Percentiles rank a stretch among this genome's conserved stretches.
Evolutionary conservation across 2,329 filamentous ascomycete genomes (phyloP).

Genomic region (Monilinia aucupariae): DNA sequence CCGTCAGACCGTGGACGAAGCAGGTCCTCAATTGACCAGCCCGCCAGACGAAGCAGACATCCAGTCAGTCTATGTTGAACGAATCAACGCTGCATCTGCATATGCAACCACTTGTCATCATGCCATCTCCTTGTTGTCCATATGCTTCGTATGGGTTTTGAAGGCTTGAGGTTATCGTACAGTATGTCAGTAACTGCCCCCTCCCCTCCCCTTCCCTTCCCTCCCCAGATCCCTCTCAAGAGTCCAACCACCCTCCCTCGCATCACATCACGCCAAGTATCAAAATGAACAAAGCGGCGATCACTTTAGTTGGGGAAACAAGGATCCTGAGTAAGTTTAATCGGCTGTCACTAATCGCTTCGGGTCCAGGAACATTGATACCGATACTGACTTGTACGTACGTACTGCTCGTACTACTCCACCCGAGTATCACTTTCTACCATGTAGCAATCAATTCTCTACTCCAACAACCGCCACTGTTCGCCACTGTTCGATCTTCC

Average conservation of each 20-base stretch:
- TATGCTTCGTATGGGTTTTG: neutral
- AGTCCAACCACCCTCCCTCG: no score
- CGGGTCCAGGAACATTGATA: neutral
- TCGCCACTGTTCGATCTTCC: neutral
- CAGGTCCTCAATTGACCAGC: no score
- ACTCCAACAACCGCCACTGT: neutral
- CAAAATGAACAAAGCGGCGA: slow-evolving; percentile 1
- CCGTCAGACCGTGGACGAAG: no score
- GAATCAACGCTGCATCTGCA: neutral
- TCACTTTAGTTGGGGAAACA: slow-evolving; percentile 4
- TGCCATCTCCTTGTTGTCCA: neutral
- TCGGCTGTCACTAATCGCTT: neutral
- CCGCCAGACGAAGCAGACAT: no score
- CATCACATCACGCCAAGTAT: neutral
- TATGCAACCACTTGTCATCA: neutral
- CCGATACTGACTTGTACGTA: no score
- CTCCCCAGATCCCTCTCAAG: neutral
- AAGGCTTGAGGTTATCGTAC: no score
- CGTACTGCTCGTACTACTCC: no score
- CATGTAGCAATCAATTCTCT: no score
- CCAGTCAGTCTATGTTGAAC: neutral
- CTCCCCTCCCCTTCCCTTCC: no score
- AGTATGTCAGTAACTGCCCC: no score
- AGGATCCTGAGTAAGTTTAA: neutral
- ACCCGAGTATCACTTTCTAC: neutral